Evolutionary conservation across 306 rosid genomes (phyloP), one percentile per base, ranked within the genome.

Genomic region (Cucurbita argyrosperma): DNA sequence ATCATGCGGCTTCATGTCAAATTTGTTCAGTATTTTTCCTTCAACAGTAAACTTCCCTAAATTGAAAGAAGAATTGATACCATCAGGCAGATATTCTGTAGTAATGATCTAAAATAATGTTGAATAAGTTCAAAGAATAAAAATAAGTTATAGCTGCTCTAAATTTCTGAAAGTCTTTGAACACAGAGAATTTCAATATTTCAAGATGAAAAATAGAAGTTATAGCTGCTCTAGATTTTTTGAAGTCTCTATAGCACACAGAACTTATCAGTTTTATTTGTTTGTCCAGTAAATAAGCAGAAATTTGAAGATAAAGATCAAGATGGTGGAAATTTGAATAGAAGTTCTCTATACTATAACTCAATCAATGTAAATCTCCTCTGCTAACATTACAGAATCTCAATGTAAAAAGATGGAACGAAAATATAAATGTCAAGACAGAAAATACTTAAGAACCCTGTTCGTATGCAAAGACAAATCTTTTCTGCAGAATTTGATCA

Each of bases 1-100:
- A 83, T 76, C 79, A 75, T 85, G 86, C 21, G 96, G 96, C 80
- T 85, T 92, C 96, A 90, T 90, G 83, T 90, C 93, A 82, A 92
- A 87, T 70, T 90, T 92, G 85, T 87, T 71, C 61, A 71, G 73
- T 77, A 92, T 86, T 76, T 86, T 87, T 26, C 96, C 98, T 78
- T 92, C 98, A 51, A 88, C 89, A 4, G 87, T 76, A 14, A 83
- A 42, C 77, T 86, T 92, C 78, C 96, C 98, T 92, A 72, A 64
- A 71, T 77, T 5, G 59, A 4, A 30, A 79, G 60, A 59, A 74
- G 74, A 75, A 72, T 60, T 71, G 74, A 76, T 50, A 65, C 71
- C 57, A 72, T 61, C 76, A 65, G 53, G 52, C 38, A 62, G 76
- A 75, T 19, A 66, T 77, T 6, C 23, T 30, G 19, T 19, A 49